Base-by-base conservation (phyloP, 371 early-diverging fungal genomes). In the Mortierella sp. region DNA sequence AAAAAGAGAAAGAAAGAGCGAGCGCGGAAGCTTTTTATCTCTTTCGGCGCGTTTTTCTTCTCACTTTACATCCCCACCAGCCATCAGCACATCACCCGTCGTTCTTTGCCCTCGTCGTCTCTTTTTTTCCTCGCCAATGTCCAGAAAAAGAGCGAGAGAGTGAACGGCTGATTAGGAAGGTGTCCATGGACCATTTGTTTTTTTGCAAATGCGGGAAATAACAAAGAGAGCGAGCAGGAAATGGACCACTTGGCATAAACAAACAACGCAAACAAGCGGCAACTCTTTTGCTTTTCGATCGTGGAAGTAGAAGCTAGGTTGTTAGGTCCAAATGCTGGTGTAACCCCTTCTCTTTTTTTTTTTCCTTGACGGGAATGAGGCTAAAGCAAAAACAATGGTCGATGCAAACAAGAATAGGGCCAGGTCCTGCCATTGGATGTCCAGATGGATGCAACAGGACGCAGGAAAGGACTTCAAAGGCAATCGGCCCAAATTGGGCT, bases 91-190 rank as follows among this genome's bases (percentile, higher is more conserved):
- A 24, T n/a, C 21, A 61, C 34, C 34, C 19, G n/a, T 61, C 14
- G 28, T 31, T 31, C 34, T 16, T 14, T 54, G 43, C 54, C n/a
- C 54, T 54, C 19, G 6, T 21, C 6, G 6, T 19, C 6, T 31
- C 16, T 16, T 31, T 31, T 31, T 16, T 31, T 26, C 5, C 2
- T 34, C 37, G 16, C 16, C 21, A 34, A 14, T 16, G 61, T 16
- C 16, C 34, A 34, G 34, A 61, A 34, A 11, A 34, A 31, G 14
- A 55, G 46, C 48, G 37, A 31, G 69, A 75, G 69, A 24, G n/a
- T 44, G 54, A 73, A 34, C 31, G n/a, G 73, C 40, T 37, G 53
- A 61, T 73, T 73, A n/a, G 21, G 51, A 31, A 16, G 50, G 19
- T 21, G 61, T 61, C 61, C 34, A 61, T 61, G 61, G 34, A 61